Conservation (phyloP, 1,284 basidiomycete genomes). For the Puccinia hordei region DNA sequence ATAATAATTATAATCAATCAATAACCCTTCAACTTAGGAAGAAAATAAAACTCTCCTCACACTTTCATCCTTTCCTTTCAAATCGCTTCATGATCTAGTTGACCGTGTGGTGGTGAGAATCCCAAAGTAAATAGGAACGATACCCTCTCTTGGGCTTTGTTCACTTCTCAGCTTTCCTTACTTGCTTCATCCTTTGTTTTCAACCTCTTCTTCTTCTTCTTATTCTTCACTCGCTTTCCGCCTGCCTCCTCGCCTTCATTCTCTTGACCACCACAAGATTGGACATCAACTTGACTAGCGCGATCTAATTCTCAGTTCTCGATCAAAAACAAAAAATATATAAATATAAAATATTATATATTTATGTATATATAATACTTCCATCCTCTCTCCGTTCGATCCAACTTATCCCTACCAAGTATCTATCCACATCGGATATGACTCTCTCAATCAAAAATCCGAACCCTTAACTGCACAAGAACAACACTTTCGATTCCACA, state of each 20-base stretch:
- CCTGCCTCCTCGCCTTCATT: too few species aligned
- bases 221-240: background rate
- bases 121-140: background rate
- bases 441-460: background rate
- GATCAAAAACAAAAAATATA: too few species aligned
- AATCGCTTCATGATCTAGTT: background rate
- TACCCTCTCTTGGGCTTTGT: background rate
- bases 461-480: background rate
- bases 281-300: too few species aligned
- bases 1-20: too few species aligned
- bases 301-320: too few species aligned
- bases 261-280: too few species aligned
- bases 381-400: constrained; percentile 4
- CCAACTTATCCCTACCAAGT: background rate
- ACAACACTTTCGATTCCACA: background rate
- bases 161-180: background rate
- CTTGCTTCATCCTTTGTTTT: too few species aligned
- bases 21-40: too few species aligned
- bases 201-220: too few species aligned
- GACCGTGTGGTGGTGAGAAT: background rate
- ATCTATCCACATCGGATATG: background rate
- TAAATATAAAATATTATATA: too few species aligned
- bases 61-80: constrained; percentile 1
- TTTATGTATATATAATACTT: too few species aligned
- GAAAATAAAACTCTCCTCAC: constrained; percentile 3